Conservation (phyloP, 2,329 filamentous ascomycete genomes). For the Talaromyces pinophilus region DNA sequence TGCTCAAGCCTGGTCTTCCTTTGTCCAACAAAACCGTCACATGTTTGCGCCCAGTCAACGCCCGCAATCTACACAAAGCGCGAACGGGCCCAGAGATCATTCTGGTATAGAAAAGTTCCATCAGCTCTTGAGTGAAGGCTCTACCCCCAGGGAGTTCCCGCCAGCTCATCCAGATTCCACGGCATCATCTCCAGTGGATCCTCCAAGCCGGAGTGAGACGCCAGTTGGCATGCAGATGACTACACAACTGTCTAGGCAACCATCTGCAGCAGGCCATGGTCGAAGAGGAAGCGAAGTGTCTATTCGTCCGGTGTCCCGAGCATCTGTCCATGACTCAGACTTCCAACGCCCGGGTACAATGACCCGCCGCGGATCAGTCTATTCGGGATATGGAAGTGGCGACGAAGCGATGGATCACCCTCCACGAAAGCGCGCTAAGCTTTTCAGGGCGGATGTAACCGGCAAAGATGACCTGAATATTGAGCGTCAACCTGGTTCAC, state of each 20-base stretch:
- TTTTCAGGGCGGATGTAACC: conserved; percentile 71
- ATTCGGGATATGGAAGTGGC: conserved; percentile 68
- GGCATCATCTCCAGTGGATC: conserved; percentile 37
- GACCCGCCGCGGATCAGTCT: conserved; percentile 40
- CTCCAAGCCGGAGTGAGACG: conserved; percentile 42
- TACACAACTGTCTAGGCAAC: conserved; percentile 32
- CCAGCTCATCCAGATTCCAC: conserved; percentile 41
- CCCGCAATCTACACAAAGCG: conserved; percentile 31
- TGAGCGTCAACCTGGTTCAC: conserved; percentile 71
- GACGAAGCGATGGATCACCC: conserved; percentile 65
- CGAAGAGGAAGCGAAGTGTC: conserved; percentile 42
- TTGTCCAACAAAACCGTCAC: conserved; percentile 69
- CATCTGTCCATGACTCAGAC: conserved; percentile 52
- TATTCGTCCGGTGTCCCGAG: conserved; percentile 63
- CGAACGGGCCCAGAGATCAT: conserved; percentile 41
- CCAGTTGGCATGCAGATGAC: conserved; percentile 34
- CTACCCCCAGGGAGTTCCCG: conserved; percentile 45
- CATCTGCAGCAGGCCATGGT: conserved; percentile 29
- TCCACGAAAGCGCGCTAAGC: conserved; percentile 76
- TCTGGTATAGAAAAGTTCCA: conserved; percentile 49
- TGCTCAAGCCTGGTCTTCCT: conserved; percentile 73
- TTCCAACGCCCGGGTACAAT: conserved; percentile 30
- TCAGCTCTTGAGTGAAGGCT: conserved; percentile 46
- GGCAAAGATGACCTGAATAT: conserved; percentile 67
- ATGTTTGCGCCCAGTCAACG: conserved; percentile 33